Evolutionary conservation across 192 early-diverging fungal genomes (phyloP), one percentile per base, ranked within the genome.

Genomic region (Coemansia interrupta): DNA sequence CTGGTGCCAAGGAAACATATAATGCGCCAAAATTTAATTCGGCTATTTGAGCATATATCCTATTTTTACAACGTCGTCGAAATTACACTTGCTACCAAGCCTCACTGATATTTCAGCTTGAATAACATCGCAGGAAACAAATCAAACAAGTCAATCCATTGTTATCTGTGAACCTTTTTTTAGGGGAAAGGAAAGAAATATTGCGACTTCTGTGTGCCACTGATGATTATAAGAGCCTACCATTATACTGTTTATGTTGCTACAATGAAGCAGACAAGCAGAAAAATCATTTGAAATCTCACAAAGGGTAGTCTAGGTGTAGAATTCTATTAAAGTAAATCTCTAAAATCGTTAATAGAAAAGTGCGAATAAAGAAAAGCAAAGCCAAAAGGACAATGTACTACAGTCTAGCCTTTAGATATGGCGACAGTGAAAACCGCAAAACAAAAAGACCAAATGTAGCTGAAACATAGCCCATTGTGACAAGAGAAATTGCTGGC

Each of bases 351-450:
- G 14, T 18, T 19, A 14, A 60, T 19, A 45, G 40, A 68, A 56
- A 42, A 24, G 19, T 44, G 15, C 12, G 32, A 41, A 49, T 17
- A 32, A 10, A n/a, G 2, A 54, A 48, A 22, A 23, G 42, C 24
- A 43, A 15, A 56, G 24, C 5, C n/a, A 45, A 11, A 20, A 18
- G 44, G 23, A 13, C 54, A 29, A 51, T 19, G 14, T 4, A 24
- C 32, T 44, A 69, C 17, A 69, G 50, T 20, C 56, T 60, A 4
- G 74, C 74, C 39, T 71, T 70, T 8, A 77, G 23, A 46, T 64
- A 64, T 30, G 74, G 74, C 36, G 74, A 77, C 64, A 77, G 24
- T 0, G 74, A 67, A 45, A 77, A 77, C 19, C 74, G 68, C 57
- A 77, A 45, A 29, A 54, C 74, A 26, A 56, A 30, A 22, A 71